A percentile compares a stretch with the other conserved stretches of the same genome.
These are phyloP conservation scores for Sphagnurus paluster DNA, from an alignment of 1,284 basidiomycete genomes.

Conservation along the genomic window DNA sequence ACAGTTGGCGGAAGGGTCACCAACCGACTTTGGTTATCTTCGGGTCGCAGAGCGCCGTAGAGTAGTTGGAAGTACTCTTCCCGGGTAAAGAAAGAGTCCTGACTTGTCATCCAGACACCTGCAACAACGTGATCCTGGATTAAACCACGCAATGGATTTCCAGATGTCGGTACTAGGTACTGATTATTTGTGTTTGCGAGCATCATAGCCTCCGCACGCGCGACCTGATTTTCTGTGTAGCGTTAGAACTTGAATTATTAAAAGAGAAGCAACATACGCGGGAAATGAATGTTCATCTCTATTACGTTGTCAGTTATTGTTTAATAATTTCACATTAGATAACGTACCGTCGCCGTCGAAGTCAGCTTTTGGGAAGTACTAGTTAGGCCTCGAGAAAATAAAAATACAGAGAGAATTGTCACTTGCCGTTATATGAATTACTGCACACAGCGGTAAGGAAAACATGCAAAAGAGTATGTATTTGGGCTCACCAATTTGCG, in stretches of 20 bases:
- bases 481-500: slow-evolving; percentile 85
- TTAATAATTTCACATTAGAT: background rate
- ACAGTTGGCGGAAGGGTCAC: slow-evolving; percentile 89
- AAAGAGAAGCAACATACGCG: slow-evolving; percentile 61
- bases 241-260: slow-evolving; percentile 10
- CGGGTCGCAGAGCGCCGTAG: slow-evolving; percentile 92
- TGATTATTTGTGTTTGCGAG: slow-evolving; percentile 99
- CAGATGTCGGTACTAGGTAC: slow-evolving; percentile 97
- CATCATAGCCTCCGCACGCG: slow-evolving; percentile 90
- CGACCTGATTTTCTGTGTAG: slow-evolving; percentile 80
- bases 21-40: slow-evolving; percentile 78
- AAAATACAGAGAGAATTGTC: background rate
- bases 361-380: slow-evolving; percentile 68
- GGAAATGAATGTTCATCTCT: slow-evolving; percentile 99
- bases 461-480: slow-evolving; percentile 3
- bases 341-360: slow-evolving; percentile 94
- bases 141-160: slow-evolving; percentile 94
- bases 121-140: slow-evolving; percentile 99
- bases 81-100: slow-evolving; percentile 92
- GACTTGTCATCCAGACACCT: slow-evolving; percentile 98
- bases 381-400: slow-evolving; percentile 10
- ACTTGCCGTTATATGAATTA: slow-evolving; percentile 94
- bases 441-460: slow-evolving; percentile 37
- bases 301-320: slow-evolving; percentile 7
- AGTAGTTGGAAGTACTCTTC: slow-evolving; percentile 97